phyloP scores from a whole-genome alignment of 768 basidiomycete genomes.

The Leccinum incarnatum region DNA sequence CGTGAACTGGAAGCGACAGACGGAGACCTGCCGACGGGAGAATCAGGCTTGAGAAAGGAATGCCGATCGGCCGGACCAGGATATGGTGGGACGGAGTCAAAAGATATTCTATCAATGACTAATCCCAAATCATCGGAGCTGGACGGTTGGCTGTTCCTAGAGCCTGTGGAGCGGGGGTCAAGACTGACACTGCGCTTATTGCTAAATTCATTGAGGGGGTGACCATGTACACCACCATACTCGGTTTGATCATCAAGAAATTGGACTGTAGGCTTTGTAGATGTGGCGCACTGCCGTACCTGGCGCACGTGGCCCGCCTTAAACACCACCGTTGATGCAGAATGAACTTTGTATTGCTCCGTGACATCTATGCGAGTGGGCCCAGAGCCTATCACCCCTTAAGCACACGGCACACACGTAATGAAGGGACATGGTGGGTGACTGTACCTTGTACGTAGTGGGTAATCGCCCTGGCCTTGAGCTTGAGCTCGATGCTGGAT shows the following conservation, averaged over 20 bases:
- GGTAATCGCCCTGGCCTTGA: slow-evolving; percentile 68
- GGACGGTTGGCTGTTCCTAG: slow-evolving; percentile 6
- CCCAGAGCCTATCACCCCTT: slow-evolving; percentile 50
- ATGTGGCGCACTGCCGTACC: slow-evolving; percentile 8
- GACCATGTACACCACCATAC: background rate
- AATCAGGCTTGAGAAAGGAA: background rate
- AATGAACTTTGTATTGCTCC: slow-evolving; percentile 76
- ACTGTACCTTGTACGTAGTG: slow-evolving; percentile 84
- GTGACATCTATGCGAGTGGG: slow-evolving; percentile 69
- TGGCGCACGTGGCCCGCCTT: slow-evolving; percentile 48
- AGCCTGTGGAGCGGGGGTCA: slow-evolving; percentile 2
- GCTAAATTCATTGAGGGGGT: background rate
- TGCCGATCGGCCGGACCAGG: slow-evolving; percentile 9
- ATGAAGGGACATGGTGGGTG: background rate
- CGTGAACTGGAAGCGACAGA: slow-evolving; percentile 14
- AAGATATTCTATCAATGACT: background rate
- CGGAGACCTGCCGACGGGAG: slow-evolving; percentile 1
- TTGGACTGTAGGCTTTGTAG: slow-evolving; percentile 17
- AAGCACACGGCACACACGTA: background rate
- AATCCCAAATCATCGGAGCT: slow-evolving; percentile 9
- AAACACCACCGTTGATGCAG: slow-evolving; percentile 71
- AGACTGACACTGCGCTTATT: slow-evolving; percentile 12
- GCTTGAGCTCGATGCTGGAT: slow-evolving; percentile 77
- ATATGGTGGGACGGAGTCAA: slow-evolving; percentile 35
- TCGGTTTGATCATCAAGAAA: slow-evolving; percentile 5